These are phyloP conservation scores for Alternaria gansuensis DNA, from an alignment of 2,329 filamentous ascomycete genomes.

Conservation along the genomic window DNA sequence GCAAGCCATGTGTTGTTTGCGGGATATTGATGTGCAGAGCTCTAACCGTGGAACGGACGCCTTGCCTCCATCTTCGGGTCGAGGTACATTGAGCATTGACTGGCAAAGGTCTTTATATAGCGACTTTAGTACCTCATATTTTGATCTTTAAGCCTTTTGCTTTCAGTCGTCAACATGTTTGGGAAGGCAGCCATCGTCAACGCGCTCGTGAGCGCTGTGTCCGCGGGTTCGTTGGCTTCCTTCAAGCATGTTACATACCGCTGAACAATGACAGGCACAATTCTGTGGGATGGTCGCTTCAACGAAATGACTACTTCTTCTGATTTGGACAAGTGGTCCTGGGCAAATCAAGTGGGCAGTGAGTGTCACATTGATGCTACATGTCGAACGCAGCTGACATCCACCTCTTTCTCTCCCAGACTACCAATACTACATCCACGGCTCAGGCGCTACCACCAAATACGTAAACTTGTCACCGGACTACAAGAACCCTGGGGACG, in stretches of 20 bases:
- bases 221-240: slow-evolving; percentile 34
- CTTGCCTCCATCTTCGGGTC: slow-evolving; percentile 26
- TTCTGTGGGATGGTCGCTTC: slow-evolving; percentile 73
- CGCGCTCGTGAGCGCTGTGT: slow-evolving; percentile 46
- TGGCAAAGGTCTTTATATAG: slow-evolving; percentile 34
- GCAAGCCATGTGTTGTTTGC: slow-evolving; percentile 32
- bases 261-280: slow-evolving; percentile 50
- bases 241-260: background rate
- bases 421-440: slow-evolving; percentile 74
- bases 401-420: background rate
- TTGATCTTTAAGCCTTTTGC: background rate
- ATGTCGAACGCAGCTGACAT: background rate
- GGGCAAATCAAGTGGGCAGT: slow-evolving; percentile 72
- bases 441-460: slow-evolving; percentile 62
- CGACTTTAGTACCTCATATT: background rate
- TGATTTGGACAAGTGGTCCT: slow-evolving; percentile 70
- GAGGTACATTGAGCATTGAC: background rate
- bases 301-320: slow-evolving; percentile 64
- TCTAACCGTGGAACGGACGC: slow-evolving; percentile 18
- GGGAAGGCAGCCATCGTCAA: slow-evolving; percentile 41
- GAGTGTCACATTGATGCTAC: slow-evolving; percentile 60
- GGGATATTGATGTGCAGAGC: slow-evolving; percentile 34
- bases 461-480: slow-evolving; percentile 69
- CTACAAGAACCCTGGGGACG: slow-evolving; percentile 73
- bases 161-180: slow-evolving; percentile 38